Evolutionary conservation across 163 green algal genomes (phyloP).

Genomic region (Chlorella variabilis): DNA sequence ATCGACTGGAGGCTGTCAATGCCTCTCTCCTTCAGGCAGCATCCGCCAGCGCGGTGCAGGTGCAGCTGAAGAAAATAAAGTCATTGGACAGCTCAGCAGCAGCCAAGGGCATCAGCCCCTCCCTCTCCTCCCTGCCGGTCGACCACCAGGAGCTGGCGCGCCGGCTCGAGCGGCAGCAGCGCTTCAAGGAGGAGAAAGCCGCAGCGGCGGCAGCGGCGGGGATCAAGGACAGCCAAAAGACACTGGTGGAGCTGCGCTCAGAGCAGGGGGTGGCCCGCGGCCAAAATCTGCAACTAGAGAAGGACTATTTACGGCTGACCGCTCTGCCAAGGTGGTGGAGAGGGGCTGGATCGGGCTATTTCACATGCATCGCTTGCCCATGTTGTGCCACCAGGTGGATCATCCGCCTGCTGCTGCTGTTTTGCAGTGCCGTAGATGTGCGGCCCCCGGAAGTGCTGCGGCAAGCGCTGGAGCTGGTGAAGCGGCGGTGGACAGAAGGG

Average conservation of each 20-base stretch:
- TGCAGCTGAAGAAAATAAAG: constrained; percentile 2
- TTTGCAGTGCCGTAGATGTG: constrained; percentile 49
- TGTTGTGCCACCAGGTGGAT: no score
- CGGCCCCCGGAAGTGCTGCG: constrained; percentile 65
- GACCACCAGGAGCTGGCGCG: constrained; percentile 33
- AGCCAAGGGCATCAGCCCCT: constrained; percentile 1
- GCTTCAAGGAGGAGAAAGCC: constrained; percentile 40
- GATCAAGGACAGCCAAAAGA: not conserved
- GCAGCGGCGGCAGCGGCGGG: constrained; percentile 10
- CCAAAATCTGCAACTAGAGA: constrained; percentile 62
- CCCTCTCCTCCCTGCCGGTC: not conserved
- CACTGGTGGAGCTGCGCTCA: constrained; percentile 18
- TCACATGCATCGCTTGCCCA: not conserved
- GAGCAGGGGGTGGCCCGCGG: constrained; percentile 29
- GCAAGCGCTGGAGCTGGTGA: constrained; percentile 63
- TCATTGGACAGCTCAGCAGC: not conserved
- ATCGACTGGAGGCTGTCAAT: constrained; percentile 30
- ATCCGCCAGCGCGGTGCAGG: not conserved
- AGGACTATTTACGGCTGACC: constrained; percentile 80
- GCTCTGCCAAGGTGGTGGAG: constrained; percentile 45
- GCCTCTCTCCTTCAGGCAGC: constrained; percentile 22
- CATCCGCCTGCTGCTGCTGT: not conserved
- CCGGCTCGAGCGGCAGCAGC: constrained; percentile 40
- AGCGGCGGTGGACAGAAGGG: constrained; percentile 61
- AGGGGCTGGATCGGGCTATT: not conserved